A percentile compares a stretch with the other conserved stretches of the same genome.
These are phyloP conservation scores for Hypericum perforatum DNA, from an alignment of 345 rosid species.

Conservation along the genomic window DNA sequence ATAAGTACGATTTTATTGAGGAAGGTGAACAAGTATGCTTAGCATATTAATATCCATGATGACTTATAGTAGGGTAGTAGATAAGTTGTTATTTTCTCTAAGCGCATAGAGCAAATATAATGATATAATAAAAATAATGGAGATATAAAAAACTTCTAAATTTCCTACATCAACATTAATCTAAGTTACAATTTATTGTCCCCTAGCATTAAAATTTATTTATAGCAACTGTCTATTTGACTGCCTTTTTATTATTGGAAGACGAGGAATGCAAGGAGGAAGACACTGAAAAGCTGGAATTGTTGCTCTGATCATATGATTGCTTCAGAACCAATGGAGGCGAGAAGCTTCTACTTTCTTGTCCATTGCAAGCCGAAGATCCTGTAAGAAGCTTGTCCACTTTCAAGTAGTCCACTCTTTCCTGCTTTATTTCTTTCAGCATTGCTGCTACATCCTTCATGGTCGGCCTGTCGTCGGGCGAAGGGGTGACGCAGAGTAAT, in stretches of 20 bases:
- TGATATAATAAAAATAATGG: no score
- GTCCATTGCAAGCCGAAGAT: conserved; percentile 17
- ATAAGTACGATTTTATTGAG: no score
- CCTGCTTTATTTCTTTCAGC: conserved; percentile 55
- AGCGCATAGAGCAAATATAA: no score
- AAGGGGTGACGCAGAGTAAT: conserved; percentile 48
- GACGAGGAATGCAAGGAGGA: conserved; percentile 48
- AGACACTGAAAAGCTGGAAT: conserved; percentile 51
- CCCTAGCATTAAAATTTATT: no score
- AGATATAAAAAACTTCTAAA: no score
- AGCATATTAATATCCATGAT: no score
- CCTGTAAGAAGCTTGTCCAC: conserved; percentile 16
- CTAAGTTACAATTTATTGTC: no score
- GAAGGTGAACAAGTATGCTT: no score
- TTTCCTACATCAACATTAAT: no score
- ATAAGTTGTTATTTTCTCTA: no score
- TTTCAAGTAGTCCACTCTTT: conserved; percentile 44
- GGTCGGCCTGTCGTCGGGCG: conserved; percentile 55
- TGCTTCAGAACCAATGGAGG: conserved; percentile 17
- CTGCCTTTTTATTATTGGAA: conserved; percentile 22
- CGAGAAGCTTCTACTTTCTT: conserved; percentile 14
- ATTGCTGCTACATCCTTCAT: conserved; percentile 70
- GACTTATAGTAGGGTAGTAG: no score
- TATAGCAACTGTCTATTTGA: conserved; percentile 20
- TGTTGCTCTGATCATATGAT: conserved; percentile 31